These are phyloP conservation scores for Rhodotorula sp. DNA, from an alignment of 1,284 basidiomycete species.

Conservation along the genomic window DNA sequence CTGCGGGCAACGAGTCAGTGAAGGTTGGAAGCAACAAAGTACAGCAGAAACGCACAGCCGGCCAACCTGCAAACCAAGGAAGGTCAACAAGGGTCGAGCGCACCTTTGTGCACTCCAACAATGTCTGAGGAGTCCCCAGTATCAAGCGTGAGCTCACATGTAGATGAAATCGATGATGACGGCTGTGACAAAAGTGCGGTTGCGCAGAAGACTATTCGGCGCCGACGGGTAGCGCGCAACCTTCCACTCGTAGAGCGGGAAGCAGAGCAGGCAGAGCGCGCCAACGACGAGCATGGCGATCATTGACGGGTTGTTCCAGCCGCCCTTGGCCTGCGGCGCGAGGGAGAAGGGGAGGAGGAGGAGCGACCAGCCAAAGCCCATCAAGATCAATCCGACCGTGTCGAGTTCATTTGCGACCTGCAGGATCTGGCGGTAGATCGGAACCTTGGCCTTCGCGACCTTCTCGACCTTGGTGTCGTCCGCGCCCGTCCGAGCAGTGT, in stretches of 20 bases:
- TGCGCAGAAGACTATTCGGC: slow-evolving; percentile 21
- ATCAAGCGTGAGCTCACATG: slow-evolving; percentile 8
- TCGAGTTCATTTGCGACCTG: slow-evolving; percentile 32
- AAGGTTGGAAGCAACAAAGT: no score
- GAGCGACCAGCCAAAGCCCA: slow-evolving; percentile 38
- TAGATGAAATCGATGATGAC: slow-evolving; percentile 33
- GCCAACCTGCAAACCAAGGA: neutral
- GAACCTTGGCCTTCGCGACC: no score
- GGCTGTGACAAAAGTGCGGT: slow-evolving; percentile 23
- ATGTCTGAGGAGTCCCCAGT: no score
- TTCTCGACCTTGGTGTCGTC: no score
- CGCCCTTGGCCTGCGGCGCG: slow-evolving; percentile 26
- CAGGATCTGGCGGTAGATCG: no score
- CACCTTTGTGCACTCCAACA: no score
- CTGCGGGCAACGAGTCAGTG: no score
- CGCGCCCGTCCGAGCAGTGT: no score
- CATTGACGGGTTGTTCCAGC: slow-evolving; percentile 33
- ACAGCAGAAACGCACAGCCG: neutral
- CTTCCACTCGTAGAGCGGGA: slow-evolving; percentile 28
- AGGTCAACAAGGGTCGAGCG: no score
- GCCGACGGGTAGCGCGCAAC: slow-evolving; percentile 30
- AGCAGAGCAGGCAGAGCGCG: slow-evolving; percentile 23
- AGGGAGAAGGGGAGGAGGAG: slow-evolving; percentile 41
- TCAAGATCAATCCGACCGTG: slow-evolving; percentile 36
- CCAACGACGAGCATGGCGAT: slow-evolving; percentile 41